Evolutionary conservation across 768 basidiomycete genomes (phyloP).

Genomic region (Amanita pallidorosea): DNA sequence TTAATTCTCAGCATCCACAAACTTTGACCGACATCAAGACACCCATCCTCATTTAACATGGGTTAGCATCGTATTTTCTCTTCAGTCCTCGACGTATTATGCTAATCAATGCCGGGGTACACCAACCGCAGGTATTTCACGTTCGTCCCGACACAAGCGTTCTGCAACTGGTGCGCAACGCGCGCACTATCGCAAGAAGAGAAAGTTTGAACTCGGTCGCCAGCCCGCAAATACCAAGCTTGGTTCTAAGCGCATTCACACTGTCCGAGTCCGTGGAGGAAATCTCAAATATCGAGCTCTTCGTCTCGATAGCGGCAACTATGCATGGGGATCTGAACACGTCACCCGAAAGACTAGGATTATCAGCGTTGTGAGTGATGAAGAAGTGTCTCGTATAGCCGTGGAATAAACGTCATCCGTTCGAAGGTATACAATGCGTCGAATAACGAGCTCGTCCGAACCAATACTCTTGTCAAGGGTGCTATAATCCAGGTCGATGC

Average conservation of each 20-base stretch:
- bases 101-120: slow-evolving; percentile 6
- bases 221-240: slow-evolving; percentile 97
- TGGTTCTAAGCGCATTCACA: slow-evolving; percentile 90
- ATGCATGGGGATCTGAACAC: slow-evolving; percentile 96
- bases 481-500: slow-evolving; percentile 98
- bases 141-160: slow-evolving; percentile 96
- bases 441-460: slow-evolving; percentile 99
- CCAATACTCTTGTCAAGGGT: slow-evolving; percentile 97
- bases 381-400: neutral
- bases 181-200: slow-evolving; percentile 98
- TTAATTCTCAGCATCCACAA: slow-evolving; percentile 42
- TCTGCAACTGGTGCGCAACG: slow-evolving; percentile 87
- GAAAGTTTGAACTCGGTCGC: slow-evolving; percentile 99
- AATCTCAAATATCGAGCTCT: slow-evolving; percentile 94
- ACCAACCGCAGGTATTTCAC: slow-evolving; percentile 73
- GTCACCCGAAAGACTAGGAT: slow-evolving; percentile 92
- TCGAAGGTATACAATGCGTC: slow-evolving; percentile 92
- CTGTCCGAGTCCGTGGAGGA: slow-evolving; percentile 91
- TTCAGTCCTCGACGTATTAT: slow-evolving; percentile 7
- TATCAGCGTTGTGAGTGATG: slow-evolving; percentile 77
- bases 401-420: neutral
- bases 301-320: slow-evolving; percentile 95
- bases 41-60: slow-evolving; percentile 61
- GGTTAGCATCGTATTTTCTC: slow-evolving; percentile 41
- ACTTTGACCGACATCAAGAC: slow-evolving; percentile 30